Conservation (phyloP, 140 eudicot species). For the Ambrosia hybrid region DNA sequence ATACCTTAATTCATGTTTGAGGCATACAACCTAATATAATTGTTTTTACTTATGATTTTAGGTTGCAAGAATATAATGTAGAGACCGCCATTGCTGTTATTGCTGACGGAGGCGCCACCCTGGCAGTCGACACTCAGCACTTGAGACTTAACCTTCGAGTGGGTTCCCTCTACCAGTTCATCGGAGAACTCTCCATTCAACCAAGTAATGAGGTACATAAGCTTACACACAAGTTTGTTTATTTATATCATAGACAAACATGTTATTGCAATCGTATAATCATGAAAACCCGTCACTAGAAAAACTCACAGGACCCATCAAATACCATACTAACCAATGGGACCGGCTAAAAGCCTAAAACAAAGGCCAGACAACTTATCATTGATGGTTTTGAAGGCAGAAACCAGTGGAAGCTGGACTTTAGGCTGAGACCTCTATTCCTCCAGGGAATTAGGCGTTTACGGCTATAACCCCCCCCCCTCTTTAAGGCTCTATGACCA, state of each 20-base stretch:
- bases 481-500: too few relatives aligned
- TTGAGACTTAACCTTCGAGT: conserved; percentile 55
- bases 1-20: neutral
- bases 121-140: conserved; percentile 66
- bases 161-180: conserved; percentile 81
- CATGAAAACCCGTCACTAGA: neutral
- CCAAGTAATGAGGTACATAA: conserved; percentile 59
- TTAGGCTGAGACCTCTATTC: too few relatives aligned
- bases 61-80: conserved; percentile 69
- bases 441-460: too few relatives aligned
- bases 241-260: neutral
- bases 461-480: too few relatives aligned
- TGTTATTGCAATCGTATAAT: neutral
- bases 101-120: conserved; percentile 68
- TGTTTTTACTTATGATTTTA: conserved; percentile 25
- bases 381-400: too few relatives aligned
- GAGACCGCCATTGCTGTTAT: conserved; percentile 69
- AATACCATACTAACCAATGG: neutral
- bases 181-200: conserved; percentile 75
- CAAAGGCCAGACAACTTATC: too few relatives aligned
- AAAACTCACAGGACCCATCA: neutral
- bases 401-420: too few relatives aligned
- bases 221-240: neutral
- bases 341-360: neutral
- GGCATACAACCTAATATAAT: neutral